phyloP scores from a whole-genome alignment of 31 red algal species.

The Endocladia muricata region DNA sequence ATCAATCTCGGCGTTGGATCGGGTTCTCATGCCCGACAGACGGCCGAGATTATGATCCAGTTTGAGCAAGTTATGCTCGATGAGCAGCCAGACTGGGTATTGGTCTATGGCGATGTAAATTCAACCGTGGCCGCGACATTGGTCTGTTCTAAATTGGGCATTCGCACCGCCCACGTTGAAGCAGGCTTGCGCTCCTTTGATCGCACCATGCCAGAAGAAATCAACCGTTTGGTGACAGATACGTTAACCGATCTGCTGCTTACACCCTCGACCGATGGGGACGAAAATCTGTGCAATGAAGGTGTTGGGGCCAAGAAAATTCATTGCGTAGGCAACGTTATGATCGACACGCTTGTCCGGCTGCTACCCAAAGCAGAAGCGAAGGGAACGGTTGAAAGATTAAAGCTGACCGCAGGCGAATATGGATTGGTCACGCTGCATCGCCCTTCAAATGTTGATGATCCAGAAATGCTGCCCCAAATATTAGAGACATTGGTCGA shows the following conservation, averaged over 20 bases:
- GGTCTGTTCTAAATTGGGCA: background rate
- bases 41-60: background rate
- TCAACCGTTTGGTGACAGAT: conserved; percentile 19
- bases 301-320: too few species aligned
- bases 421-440: too few species aligned
- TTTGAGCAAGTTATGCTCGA: conserved; percentile 9
- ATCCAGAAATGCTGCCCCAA: too few species aligned
- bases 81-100: conserved; percentile 5
- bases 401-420: too few species aligned
- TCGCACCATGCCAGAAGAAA: conserved; percentile 19
- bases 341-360: too few species aligned
- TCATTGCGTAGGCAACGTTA: too few species aligned
- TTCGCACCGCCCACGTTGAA: conserved; percentile 16
- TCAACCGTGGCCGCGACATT: conserved; percentile 4
- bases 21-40: background rate
- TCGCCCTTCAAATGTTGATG: too few species aligned
- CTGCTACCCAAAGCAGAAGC: too few species aligned
- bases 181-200: background rate
- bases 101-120: conserved; percentile 23
- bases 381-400: too few species aligned
- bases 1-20: conserved; percentile 8
- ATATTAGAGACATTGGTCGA: too few species aligned
- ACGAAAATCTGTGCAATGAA: conserved; percentile 13
- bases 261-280: background rate
- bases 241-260: background rate